These are phyloP conservation scores for Domatiomyces catenatus DNA, from an alignment of 2,329 filamentous ascomycete genomes.

Conservation along the genomic window DNA sequence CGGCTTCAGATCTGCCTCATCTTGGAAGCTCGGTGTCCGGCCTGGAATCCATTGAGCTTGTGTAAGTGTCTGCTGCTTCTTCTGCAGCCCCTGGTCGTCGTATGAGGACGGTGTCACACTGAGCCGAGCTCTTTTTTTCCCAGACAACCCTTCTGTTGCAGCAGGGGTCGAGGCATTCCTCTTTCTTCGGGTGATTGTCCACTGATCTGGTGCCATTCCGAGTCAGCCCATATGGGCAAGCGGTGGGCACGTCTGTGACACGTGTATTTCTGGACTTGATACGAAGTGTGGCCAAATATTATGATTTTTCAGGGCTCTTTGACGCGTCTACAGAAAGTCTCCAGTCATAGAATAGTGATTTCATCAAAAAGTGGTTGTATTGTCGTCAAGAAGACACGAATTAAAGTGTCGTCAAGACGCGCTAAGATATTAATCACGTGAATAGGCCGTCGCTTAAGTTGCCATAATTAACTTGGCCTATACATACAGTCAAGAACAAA, in stretches of 20 bases:
- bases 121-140: conserved; percentile 1
- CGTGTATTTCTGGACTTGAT: not conserved
- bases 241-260: not conserved
- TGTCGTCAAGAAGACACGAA: not conserved
- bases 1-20: conserved; percentile 4
- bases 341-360: not conserved
- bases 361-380: not conserved
- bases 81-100: not conserved
- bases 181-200: conserved; percentile 14
- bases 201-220: conserved; percentile 4
- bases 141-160: conserved; percentile 7
- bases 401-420: not conserved
- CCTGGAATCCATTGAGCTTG: conserved; percentile 14
- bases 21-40: conserved; percentile 1
- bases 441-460: not conserved
- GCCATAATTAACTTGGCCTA: too few relatives aligned
- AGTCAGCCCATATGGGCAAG: not conserved
- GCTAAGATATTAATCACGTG: not conserved
- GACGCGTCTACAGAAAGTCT: not conserved
- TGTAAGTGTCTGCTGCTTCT: conserved; percentile 14
- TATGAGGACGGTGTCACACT: not conserved
- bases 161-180: conserved; percentile 3
- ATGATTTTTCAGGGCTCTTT: not conserved
- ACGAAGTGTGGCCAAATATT: not conserved
- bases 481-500: not conserved